These are phyloP conservation scores for Xylariaceae sp. DNA, from an alignment of 2,329 filamentous ascomycete genomes.

Conservation along the genomic window DNA sequence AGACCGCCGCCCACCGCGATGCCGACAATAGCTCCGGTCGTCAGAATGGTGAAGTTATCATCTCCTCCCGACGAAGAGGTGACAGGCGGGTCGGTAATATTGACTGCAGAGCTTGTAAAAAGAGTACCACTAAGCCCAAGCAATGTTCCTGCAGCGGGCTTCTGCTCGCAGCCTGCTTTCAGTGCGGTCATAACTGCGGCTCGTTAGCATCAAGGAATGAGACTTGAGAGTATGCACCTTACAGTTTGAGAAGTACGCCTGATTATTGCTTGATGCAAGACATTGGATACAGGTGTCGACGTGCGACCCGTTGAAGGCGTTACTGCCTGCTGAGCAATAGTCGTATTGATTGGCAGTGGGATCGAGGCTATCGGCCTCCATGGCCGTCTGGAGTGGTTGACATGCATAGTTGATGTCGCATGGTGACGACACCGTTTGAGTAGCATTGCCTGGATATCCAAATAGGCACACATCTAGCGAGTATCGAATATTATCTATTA, in stretches of 20 bases:
- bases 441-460: conserved; percentile 27
- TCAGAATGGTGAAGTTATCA: conserved; percentile 33
- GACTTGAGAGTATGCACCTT: conserved; percentile 17
- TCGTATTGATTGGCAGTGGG: conserved; percentile 29
- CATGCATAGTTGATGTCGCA: conserved; percentile 43
- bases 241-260: conserved; percentile 49
- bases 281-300: conserved; percentile 41
- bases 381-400: conserved; percentile 34
- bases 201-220: conserved; percentile 12
- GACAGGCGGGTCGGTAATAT: conserved; percentile 35
- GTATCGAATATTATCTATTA: conserved; percentile 48
- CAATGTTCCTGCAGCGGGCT: conserved; percentile 35
- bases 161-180: conserved; percentile 45
- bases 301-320: conserved; percentile 28
- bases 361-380: conserved; percentile 33
- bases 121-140: conserved; percentile 41
- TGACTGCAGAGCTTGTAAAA: conserved; percentile 37
- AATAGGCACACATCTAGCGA: conserved; percentile 46
- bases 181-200: conserved; percentile 44
- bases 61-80: conserved; percentile 23
- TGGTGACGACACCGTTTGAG: conserved; percentile 35
- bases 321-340: conserved; percentile 41
- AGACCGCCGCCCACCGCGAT: conserved; percentile 47
- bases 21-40: conserved; percentile 49
- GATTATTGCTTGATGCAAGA: conserved; percentile 37